A percentile compares a stretch with the other conserved stretches of the same genome.
Evolutionary conservation across 1,284 basidiomycete species (phyloP).

Genomic region (Ceratobasidium sp.): DNA sequence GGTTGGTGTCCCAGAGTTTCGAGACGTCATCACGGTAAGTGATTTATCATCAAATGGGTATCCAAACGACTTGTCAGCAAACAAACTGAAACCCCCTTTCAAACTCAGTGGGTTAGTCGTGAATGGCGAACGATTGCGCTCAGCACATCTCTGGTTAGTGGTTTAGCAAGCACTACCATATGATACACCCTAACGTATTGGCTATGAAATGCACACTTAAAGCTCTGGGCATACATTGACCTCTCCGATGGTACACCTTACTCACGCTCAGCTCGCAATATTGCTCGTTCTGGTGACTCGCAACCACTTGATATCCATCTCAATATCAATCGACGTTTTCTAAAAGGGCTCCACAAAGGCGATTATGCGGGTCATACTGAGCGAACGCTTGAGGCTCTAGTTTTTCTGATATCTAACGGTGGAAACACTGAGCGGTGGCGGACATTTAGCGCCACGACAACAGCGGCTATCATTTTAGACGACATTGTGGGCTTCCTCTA

Average conservation of each 20-base stretch:
- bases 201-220: neutral
- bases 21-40: constrained; percentile 6
- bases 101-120: neutral
- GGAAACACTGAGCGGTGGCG: neutral
- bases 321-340: neutral
- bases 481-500: constrained; percentile 3
- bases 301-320: constrained; percentile 1
- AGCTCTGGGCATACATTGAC: constrained; percentile 21
- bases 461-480: constrained; percentile 3
- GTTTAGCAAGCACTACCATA: too few species aligned
- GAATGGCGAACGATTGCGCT: neutral
- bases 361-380: neutral
- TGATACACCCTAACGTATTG: neutral
- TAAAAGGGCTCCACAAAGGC: constrained; percentile 7
- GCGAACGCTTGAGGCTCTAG: neutral
- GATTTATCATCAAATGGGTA: too few species aligned
- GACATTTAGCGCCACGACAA: constrained; percentile 1
- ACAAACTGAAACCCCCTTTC: neutral
- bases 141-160: constrained; percentile 5
- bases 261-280: neutral
- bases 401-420: neutral
- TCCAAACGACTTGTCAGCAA: too few species aligned
- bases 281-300: neutral
- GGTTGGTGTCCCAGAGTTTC: constrained; percentile 1
- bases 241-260: constrained; percentile 6